Conservation (phyloP, 2,329 filamentous ascomycete genomes). For the Penicillium vulpinum region DNA sequence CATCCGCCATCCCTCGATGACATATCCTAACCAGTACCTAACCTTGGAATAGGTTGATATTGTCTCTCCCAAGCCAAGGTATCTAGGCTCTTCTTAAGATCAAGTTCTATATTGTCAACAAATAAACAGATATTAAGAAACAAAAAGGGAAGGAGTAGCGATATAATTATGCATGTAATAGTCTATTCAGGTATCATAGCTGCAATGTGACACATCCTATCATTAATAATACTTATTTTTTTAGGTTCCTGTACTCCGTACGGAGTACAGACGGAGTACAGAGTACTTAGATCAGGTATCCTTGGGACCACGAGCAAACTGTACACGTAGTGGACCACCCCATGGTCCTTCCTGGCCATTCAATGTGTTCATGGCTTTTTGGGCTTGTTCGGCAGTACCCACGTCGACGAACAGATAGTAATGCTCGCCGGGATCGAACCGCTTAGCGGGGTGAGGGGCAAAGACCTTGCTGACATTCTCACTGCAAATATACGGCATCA, state of each 20-base stretch:
- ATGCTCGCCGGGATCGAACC: constrained; percentile 54
- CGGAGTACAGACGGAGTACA: too few relatives aligned
- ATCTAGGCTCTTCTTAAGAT: too few relatives aligned
- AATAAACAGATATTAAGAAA: neutral
- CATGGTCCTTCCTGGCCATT: constrained; percentile 43
- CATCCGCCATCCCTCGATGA: neutral
- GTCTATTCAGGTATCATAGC: constrained; percentile 9
- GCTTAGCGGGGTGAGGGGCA: constrained; percentile 59
- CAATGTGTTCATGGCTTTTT: constrained; percentile 51
- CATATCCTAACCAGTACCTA: neutral
- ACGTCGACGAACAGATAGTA: constrained; percentile 70
- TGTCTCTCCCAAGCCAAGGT: too few relatives aligned
- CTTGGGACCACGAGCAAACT: constrained; percentile 41
- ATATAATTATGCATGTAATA: neutral
- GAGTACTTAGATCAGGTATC: neutral
- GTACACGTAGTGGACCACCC: constrained; percentile 42
- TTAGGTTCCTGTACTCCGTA: neutral
- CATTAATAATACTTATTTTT: constrained; percentile 5
- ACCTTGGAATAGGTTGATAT: too few relatives aligned
- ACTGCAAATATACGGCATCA: constrained; percentile 20
- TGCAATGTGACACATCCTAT: constrained; percentile 6
- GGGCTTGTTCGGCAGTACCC: constrained; percentile 54
- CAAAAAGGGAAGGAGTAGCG: neutral
- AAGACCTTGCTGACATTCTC: constrained; percentile 55
- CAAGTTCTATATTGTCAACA: neutral